phyloP scores from a whole-genome alignment of 2,329 filamentous ascomycete genomes.

The Aquanectria penicillioides region DNA sequence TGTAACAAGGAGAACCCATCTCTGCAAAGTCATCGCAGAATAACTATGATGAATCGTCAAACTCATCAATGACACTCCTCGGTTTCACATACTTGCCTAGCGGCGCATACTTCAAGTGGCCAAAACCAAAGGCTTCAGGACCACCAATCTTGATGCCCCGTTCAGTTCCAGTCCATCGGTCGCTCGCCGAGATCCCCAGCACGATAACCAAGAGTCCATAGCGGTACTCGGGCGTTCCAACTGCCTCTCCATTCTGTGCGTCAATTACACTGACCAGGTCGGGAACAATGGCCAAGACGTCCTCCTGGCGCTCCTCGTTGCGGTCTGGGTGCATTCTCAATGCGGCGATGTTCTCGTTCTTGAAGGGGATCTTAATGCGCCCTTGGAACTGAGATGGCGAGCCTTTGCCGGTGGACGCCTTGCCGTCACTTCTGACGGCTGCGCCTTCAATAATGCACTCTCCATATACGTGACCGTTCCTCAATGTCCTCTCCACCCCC shows the following conservation, averaged over 20 bases:
- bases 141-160: constrained; percentile 61
- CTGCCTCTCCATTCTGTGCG: constrained; percentile 64
- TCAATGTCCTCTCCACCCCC: constrained; percentile 64
- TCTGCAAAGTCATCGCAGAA: neutral
- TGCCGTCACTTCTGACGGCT: constrained; percentile 48
- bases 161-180: constrained; percentile 56
- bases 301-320: constrained; percentile 50
- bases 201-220: constrained; percentile 63
- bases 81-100: constrained; percentile 61
- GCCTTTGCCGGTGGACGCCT: neutral
- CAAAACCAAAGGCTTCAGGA: constrained; percentile 58
- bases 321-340: constrained; percentile 47
- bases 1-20: too few relatives aligned
- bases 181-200: constrained; percentile 56
- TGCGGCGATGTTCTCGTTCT: constrained; percentile 78
- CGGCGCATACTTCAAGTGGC: constrained; percentile 58
- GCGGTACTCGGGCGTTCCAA: constrained; percentile 66
- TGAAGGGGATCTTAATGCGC: constrained; percentile 72
- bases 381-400: constrained; percentile 51
- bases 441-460: constrained; percentile 65
- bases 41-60: constrained; percentile 23
- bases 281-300: constrained; percentile 63
- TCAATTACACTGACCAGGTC: constrained; percentile 67
- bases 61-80: constrained; percentile 64
- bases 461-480: constrained; percentile 68